Evolutionary conservation across 192 early-diverging fungal genomes (phyloP).

Genomic region (Fimicolochytrium jonesii): DNA sequence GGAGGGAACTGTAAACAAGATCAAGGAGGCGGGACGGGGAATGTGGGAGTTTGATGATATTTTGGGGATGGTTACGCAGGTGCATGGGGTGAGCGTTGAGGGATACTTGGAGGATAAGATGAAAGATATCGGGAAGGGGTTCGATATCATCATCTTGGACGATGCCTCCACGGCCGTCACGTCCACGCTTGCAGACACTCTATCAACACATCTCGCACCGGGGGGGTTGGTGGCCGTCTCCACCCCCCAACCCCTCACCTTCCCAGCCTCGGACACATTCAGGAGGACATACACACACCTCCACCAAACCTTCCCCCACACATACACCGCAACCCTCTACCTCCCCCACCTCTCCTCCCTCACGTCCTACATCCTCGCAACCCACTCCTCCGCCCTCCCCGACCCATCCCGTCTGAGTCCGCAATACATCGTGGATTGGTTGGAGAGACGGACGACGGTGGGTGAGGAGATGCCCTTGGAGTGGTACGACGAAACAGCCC

Average conservation of each 20-base stretch:
- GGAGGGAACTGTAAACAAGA: too few relatives aligned
- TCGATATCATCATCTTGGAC: slow-evolving; percentile 15
- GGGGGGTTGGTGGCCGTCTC: slow-evolving; percentile 3
- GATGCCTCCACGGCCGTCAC: too few relatives aligned
- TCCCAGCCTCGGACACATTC: too few relatives aligned
- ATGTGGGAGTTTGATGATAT: slow-evolving; percentile 6
- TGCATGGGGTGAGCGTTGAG: too few relatives aligned
- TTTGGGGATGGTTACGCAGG: too few relatives aligned
- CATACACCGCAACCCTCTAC: slow-evolving; percentile 2
- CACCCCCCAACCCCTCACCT: too few relatives aligned
- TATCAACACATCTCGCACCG: too few relatives aligned
- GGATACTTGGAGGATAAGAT: too few relatives aligned
- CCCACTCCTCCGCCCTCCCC: slow-evolving; percentile 10
- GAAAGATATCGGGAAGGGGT: too few relatives aligned
- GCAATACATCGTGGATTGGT: not conserved
- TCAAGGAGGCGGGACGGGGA: not conserved
- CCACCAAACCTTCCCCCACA: not conserved
- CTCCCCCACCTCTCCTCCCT: not conserved
- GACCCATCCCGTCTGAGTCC: not conserved
- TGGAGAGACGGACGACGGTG: not conserved
- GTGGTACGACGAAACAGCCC: slow-evolving; percentile 10
- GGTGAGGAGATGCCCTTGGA: not conserved
- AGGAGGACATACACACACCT: too few relatives aligned
- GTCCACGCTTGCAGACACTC: too few relatives aligned
- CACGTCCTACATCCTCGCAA: slow-evolving; percentile 4